Conservation (phyloP, 805 yeast genomes). For the Candida schatavii region DNA sequence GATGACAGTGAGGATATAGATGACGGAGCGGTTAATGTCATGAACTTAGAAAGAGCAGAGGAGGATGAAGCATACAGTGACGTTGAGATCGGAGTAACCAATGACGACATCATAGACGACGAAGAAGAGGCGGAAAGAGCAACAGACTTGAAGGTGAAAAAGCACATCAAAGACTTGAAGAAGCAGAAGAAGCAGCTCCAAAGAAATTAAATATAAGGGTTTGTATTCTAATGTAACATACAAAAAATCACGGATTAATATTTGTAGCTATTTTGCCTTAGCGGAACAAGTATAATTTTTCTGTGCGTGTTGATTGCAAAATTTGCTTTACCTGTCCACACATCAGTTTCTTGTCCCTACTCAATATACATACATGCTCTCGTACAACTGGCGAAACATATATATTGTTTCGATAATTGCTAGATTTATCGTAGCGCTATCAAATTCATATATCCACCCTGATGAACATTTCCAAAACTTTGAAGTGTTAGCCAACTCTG, state of each 20-base stretch:
- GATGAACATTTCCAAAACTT: conserved; percentile 96
- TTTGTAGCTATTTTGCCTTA: no score
- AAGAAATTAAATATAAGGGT: not conserved
- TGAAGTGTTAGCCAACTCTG: conserved; percentile 57
- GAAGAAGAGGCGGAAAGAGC: conserved; percentile 2
- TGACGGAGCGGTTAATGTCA: not conserved
- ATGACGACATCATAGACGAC: conserved; percentile 6
- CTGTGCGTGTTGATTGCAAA: not conserved
- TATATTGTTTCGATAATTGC: conserved; percentile 45
- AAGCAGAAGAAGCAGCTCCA: conserved; percentile 3
- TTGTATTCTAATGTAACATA: no score
- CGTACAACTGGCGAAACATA: conserved; percentile 44
- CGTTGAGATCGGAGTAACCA: conserved; percentile 13
- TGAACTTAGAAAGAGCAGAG: conserved; percentile 3
- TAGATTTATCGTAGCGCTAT: conserved; percentile 56
- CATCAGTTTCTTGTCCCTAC: no score
- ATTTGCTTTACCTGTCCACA: no score
- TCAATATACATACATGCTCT: no score
- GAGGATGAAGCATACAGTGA: conserved; percentile 24
- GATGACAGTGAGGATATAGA: conserved; percentile 17
- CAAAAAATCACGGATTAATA: no score
- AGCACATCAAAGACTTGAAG: conserved; percentile 6
- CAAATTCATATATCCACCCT: conserved; percentile 89
- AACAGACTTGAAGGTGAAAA: conserved; percentile 4
- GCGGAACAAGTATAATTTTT: no score